Evolutionary conservation across 1,139 yeast species (phyloP).

Genomic region (Saccharomycopsis hybrid): DNA sequence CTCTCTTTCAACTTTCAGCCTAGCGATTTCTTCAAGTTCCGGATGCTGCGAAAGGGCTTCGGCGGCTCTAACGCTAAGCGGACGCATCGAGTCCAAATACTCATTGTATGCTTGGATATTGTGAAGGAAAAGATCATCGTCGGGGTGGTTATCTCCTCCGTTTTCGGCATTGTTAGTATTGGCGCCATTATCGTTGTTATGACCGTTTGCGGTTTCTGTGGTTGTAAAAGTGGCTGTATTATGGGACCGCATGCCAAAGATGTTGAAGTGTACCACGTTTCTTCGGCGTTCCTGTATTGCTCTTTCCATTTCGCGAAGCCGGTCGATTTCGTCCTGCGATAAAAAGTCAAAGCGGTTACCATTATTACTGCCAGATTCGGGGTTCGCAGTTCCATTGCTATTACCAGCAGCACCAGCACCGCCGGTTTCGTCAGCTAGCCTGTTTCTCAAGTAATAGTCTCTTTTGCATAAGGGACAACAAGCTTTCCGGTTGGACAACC

Average conservation of each 20-base stretch:
- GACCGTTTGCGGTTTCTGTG: not conserved
- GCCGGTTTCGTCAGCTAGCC: slow-evolving; percentile 20
- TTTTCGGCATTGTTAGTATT: not conserved
- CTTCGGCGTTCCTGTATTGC: not conserved
- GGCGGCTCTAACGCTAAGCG: slow-evolving; percentile 25
- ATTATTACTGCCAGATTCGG: no score
- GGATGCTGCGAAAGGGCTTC: slow-evolving; percentile 26
- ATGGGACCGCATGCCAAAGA: slow-evolving; percentile 15
- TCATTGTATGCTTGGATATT: slow-evolving; percentile 22
- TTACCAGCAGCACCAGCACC: slow-evolving; percentile 6
- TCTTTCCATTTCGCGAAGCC: slow-evolving; percentile 16
- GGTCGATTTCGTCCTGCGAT: slow-evolving; percentile 16
- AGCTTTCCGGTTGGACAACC: slow-evolving; percentile 71
- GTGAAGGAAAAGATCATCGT: not conserved
- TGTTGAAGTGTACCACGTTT: not conserved
- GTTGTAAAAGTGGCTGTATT: slow-evolving; percentile 13
- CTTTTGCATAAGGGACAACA: slow-evolving; percentile 84
- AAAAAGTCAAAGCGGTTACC: slow-evolving; percentile 20
- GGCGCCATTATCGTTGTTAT: not conserved
- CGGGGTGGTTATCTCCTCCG: slow-evolving; percentile 1
- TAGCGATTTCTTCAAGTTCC: slow-evolving; percentile 41
- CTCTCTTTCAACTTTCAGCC: slow-evolving; percentile 30
- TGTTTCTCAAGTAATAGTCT: slow-evolving; percentile 50
- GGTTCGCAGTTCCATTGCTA: no score
- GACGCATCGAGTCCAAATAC: slow-evolving; percentile 23